Base-by-base conservation (phyloP, 345 rosid species). In the Cardamine occulta region DNA sequence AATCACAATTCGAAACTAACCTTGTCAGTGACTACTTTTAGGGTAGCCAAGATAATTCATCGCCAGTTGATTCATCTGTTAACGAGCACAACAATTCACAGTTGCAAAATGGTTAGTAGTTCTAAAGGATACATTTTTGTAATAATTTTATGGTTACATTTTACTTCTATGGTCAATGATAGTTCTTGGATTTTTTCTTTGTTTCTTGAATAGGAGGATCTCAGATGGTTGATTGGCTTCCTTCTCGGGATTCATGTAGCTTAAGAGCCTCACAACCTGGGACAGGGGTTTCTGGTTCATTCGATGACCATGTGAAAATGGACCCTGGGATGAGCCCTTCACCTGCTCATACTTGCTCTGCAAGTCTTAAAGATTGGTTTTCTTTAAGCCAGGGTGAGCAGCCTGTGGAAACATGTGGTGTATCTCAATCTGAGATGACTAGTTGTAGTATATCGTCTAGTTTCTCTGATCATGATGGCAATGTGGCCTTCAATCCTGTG, bases 131-230 rank as follows among this genome's bases (percentile, higher is more conserved):
- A 34, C 35, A 23, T 52, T 48, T 9, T 2, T 37, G 19, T 68
- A 37, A 10, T 37, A 35, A 35, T 9, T 35, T 37, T 10, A 37
- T 13, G 14, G 42, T 37, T 37, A 21, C 23, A 19, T 51, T 47
- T 8, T 42, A 13, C 47, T 42, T 42, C 13, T 42, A 13, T 42
- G 18, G 19, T 45, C 49, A 45, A 13, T 29, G 57, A 6, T 24
- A 58, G 29, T 12, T 59, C 10, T 59, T 63, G 39, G 31, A 17
- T 14, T 45, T 64, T 45, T 68, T 64, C 24, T 53, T 23, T 26
- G 56, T 73, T 76, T 26, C 29, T 79, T 78, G 57, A 23, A 62
- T 68, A 88, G 93, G 84, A 88, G 93, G 84, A 48, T 57, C 75
- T 76, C 85, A 74, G 76, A 80, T 72, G 73, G 54, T 44, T 68